phyloP scores from a whole-genome alignment of 2,329 filamentous ascomycete species.

The Diplodia corticola region DNA sequence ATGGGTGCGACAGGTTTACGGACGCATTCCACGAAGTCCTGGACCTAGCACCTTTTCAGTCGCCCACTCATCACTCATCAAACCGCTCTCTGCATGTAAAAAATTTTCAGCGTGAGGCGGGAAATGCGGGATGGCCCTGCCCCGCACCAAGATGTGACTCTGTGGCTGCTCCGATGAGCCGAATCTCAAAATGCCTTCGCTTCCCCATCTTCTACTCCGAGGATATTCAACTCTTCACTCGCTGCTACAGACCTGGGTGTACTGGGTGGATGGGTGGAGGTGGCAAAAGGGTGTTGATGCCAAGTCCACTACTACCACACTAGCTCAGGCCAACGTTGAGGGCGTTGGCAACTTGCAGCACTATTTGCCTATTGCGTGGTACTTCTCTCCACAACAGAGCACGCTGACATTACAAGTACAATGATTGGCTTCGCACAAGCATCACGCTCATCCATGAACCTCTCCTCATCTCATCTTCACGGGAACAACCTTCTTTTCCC shows the following conservation, averaged over 20 bases:
- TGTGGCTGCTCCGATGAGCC: neutral
- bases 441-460: neutral
- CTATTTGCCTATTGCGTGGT: too few relatives aligned
- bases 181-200: neutral
- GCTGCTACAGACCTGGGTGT: neutral
- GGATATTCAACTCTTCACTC: neutral
- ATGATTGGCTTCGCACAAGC: neutral
- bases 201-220: neutral
- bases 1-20: neutral
- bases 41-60: neutral
- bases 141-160: neutral
- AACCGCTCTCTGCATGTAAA: neutral
- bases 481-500: neutral
- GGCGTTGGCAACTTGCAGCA: neutral
- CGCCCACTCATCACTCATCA: neutral
- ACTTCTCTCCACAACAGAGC: neutral
- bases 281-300: conserved; percentile 1
- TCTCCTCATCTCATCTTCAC: neutral
- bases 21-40: too few relatives aligned
- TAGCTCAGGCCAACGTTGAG: neutral
- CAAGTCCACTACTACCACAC: neutral
- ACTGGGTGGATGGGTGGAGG: neutral
- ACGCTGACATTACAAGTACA: neutral
- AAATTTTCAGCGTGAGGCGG: neutral
- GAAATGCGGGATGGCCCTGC: neutral